A percentile compares a stretch with the other conserved stretches of the same genome.
Conservation (phyloP, 2,329 filamentous ascomycete species). For the Pseudogymnoascus sp. region DNA sequence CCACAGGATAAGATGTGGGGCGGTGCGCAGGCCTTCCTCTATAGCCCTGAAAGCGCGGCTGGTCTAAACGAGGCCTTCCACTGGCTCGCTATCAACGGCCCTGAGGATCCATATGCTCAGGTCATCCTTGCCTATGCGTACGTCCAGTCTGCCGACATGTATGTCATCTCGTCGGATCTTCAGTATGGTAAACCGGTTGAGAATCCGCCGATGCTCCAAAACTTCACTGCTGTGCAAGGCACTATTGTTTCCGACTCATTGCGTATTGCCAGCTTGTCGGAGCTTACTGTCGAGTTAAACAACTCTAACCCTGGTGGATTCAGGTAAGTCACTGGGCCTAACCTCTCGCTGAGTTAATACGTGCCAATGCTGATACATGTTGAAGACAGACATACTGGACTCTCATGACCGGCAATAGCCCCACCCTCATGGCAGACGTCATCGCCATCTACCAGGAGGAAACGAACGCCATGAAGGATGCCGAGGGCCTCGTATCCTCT, state of each 20-base stretch:
- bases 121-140: slow-evolving; percentile 20
- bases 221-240: slow-evolving; percentile 15
- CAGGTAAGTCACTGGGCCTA: not conserved
- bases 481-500: slow-evolving; percentile 12
- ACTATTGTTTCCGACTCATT: slow-evolving; percentile 14
- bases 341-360: not conserved
- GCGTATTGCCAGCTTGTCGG: slow-evolving; percentile 15
- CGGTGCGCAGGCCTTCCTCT: slow-evolving; percentile 8
- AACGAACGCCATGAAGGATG: slow-evolving; percentile 12
- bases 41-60: not conserved
- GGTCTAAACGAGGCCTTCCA: not conserved
- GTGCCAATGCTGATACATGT: not conserved
- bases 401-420: slow-evolving; percentile 11
- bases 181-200: slow-evolving; percentile 11
- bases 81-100: not conserved
- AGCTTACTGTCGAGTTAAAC: slow-evolving; percentile 18
- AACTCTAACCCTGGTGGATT: slow-evolving; percentile 18
- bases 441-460: slow-evolving; percentile 19
- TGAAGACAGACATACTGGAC: slow-evolving; percentile 14
- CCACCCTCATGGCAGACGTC: slow-evolving; percentile 14
- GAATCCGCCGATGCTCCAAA: slow-evolving; percentile 15
- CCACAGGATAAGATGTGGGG: slow-evolving; percentile 13
- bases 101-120: slow-evolving; percentile 22
- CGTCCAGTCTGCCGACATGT: slow-evolving; percentile 1
- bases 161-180: slow-evolving; percentile 10